A percentile compares a stretch with the other conserved stretches of the same genome.
phyloP scores from a whole-genome alignment of 2,329 filamentous ascomycete genomes.

The Aureobasidium sp. region DNA sequence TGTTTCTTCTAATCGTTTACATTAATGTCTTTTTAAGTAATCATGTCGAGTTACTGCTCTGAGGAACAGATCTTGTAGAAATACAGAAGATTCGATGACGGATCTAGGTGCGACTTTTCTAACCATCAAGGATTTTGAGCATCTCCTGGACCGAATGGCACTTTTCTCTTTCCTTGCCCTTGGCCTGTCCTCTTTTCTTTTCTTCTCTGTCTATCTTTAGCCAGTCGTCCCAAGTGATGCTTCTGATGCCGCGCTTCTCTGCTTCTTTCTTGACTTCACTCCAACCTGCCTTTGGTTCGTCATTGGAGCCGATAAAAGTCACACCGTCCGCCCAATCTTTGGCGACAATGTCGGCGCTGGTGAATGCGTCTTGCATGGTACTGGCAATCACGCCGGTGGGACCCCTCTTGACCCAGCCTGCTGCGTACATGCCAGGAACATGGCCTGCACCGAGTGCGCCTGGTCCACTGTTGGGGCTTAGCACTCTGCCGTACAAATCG shows the following conservation, averaged over 20 bases:
- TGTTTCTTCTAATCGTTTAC: too few species aligned
- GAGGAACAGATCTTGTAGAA: too few species aligned
- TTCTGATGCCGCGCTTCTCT: slow-evolving; percentile 47
- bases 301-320: slow-evolving; percentile 39
- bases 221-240: slow-evolving; percentile 83
- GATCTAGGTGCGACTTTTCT: too few species aligned
- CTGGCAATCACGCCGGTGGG: slow-evolving; percentile 93
- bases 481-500: slow-evolving; percentile 69
- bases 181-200: slow-evolving; percentile 53
- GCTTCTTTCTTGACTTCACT: slow-evolving; percentile 61
- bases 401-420: slow-evolving; percentile 92
- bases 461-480: slow-evolving; percentile 36
- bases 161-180: slow-evolving; percentile 73
- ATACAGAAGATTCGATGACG: too few species aligned
- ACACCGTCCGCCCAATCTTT: slow-evolving; percentile 59
- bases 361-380: slow-evolving; percentile 92
- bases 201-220: slow-evolving; percentile 75
- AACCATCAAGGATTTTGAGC: slow-evolving; percentile 41
- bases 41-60: too few species aligned
- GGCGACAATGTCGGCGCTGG: slow-evolving; percentile 74
- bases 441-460: slow-evolving; percentile 39
- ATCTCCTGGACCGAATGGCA: slow-evolving; percentile 51
- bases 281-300: slow-evolving; percentile 56
- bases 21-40: too few species aligned
- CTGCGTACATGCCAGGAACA: slow-evolving; percentile 75